Evolutionary conservation across 176 grass and related monocot genomes (phyloP), one percentile per base, ranked within the genome.

Genomic region (Oryza officinalis): DNA sequence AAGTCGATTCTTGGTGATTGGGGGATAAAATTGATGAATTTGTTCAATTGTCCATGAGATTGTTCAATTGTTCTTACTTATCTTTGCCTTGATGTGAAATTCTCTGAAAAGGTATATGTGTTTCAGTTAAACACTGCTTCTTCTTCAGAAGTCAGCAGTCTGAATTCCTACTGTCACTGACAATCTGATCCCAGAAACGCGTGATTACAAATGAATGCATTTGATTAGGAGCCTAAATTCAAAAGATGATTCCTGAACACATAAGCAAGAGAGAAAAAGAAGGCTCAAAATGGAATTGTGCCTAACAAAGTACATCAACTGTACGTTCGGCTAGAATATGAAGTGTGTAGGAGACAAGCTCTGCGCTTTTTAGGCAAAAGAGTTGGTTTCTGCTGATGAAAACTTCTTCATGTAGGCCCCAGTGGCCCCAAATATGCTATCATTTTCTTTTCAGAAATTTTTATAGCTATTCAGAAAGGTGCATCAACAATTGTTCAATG

Each of bases 121-220:
- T 89, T 85, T 17, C 47, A 75, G 47, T 77, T 81, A 20, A 81
- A 77, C 88, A 59, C 78, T 37, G 35, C 72, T 49, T 83, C 67
- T 47, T 20, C 30, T 57, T 25, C n/a, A 73, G 5, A 12, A 20
- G 44, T 75, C 67, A 40, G 20, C 33, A 59, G 23, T 60, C 4
- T 20, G 15, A 10, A 35, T 38, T n/a, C 64, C 23, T 73, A 17
- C 31, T 44, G 25, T 13, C 59, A 67, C 74, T 35, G 65, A 75
- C 31, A 59, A 0, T 30, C 26, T 14, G 63, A 44, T 1, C 40
- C 47, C 5, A 13, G n/a, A 35, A 28, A 6, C 4, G 1, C 10
- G 7, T 31, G 5, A 40, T 13, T 52, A 6, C 1, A 11, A 50
- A 2, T 78, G 67, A 40, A 33, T 63, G 54, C 28, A 26, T 20